Base-by-base conservation (phyloP, 257 asterid genomes). In the Gynochthodes officinalis region DNA sequence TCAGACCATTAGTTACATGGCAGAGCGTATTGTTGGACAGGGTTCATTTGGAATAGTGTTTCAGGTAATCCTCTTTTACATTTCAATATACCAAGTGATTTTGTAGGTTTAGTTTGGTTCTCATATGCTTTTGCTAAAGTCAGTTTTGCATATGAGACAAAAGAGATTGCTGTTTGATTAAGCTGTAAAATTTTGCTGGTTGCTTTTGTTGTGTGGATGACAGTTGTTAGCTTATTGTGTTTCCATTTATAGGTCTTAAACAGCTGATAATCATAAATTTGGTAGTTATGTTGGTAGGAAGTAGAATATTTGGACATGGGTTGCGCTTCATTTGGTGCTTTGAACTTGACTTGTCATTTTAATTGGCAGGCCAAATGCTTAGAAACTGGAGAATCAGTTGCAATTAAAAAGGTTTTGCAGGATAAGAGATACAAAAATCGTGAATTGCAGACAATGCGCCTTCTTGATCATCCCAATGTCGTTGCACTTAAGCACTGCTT, bases 41-140 rank as follows among this genome's bases (percentile, higher is more conserved):
- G 98, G 96, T 72, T 92, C 98, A 42, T 92, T 92, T 68, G 98
- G 97, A 60, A 85, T 90, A 59, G 97, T 92, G n/a, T 92, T 88
- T 78, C 97, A 88, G 92, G 97, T 92, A 75, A 73, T 70, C 57
- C 43, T 65, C 69, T 23, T 28, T 0, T 53, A 33, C 23, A 57
- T 43, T 8, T 33, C 27, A 14, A 11, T 33, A 32, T 63, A 40
- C 52, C 30, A 30, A 11, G 15, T 72, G 53, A 11, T n/a, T 8
- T 30, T 16, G 21, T 54, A 10, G 46, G 40, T 50, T 14, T 43
- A 10, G 2, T 32, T 61, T 43, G 2, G 8, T 50, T 33, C 23
- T 39, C 44, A 28, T 15, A 12, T 23, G 46, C 44, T 77, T 33
- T 43, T 48, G 23, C 54, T 33, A 30, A 68, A 10, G 33, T 40